Conservation (phyloP, 345 rosid genomes). For the Bruguiera gymnorhiza region DNA sequence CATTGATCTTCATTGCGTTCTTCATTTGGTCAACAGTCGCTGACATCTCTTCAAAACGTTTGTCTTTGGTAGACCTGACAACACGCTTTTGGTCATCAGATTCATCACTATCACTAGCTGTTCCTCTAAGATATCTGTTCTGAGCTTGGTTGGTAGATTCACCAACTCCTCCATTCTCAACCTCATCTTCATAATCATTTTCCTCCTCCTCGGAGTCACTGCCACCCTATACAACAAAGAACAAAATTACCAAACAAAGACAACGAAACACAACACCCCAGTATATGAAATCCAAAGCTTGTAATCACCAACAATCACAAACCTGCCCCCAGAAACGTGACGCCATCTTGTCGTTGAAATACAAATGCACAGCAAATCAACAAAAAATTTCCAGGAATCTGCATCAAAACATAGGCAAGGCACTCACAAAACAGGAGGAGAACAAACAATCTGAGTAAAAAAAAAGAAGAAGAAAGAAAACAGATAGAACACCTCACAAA, state of each 20-base stretch:
- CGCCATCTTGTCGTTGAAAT: conserved; percentile 37
- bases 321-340: conserved; percentile 76
- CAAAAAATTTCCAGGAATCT: conserved; percentile 16
- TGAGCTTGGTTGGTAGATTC: conserved; percentile 32
- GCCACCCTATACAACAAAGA: conserved; percentile 43
- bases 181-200: conserved; percentile 48
- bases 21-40: conserved; percentile 76
- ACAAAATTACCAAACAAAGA: neutral
- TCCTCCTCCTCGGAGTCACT: conserved; percentile 67
- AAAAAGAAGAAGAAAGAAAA: neutral
- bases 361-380: neutral
- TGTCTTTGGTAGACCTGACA: conserved; percentile 83
- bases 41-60: conserved; percentile 80
- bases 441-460: neutral
- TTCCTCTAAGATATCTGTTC: conserved; percentile 50
- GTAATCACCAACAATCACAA: conserved; percentile 12
- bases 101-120: conserved; percentile 67
- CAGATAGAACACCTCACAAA: neutral
- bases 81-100: conserved; percentile 66
- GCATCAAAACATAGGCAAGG: neutral
- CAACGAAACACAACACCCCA: neutral
- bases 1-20: conserved; percentile 94
- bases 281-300: neutral
- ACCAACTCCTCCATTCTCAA: conserved; percentile 29
- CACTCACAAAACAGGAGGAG: neutral